Conservation (phyloP, 2,329 filamentous ascomycete species). For the Zasmidium cellare region DNA sequence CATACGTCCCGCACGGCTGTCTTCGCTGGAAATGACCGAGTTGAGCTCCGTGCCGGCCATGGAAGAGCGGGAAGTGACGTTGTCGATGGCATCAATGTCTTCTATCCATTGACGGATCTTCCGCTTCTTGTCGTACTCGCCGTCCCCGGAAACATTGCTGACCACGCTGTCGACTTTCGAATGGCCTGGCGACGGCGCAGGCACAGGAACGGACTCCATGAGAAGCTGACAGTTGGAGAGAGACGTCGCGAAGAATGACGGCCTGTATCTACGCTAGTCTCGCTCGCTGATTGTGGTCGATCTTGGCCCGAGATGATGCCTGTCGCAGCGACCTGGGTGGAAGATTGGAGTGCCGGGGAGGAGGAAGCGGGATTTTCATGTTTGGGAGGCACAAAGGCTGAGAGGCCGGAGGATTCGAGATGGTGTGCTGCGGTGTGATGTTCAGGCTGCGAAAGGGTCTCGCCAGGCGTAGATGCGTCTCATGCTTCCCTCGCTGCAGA, state of each 20-base stretch:
- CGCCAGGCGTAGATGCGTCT: background rate
- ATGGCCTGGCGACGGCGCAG: background rate
- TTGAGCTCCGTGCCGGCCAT: slow-evolving; percentile 3
- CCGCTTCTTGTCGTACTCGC: background rate
- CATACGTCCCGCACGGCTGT: background rate
- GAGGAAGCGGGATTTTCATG: background rate
- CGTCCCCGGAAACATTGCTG: background rate
- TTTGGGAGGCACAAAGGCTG: background rate
- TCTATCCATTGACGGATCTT: slow-evolving; percentile 11
- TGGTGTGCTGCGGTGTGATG: background rate
- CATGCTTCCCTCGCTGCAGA: background rate
- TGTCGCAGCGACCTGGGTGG: background rate
- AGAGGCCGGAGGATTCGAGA: background rate
- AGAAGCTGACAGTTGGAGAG: background rate
- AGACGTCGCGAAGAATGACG: background rate
- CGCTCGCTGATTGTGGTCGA: background rate
- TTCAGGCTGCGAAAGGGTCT: background rate
- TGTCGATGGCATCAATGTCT: slow-evolving; percentile 10
- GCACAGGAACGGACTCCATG: background rate
- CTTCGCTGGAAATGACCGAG: background rate
- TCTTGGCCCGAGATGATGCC: background rate
- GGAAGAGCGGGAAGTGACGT: background rate
- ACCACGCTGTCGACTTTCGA: background rate
- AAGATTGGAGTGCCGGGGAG: background rate
- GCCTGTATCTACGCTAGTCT: background rate